Evolutionary conservation across 2,329 filamentous ascomycete species (phyloP).

Genomic region (Hirsutella minnesotensis): DNA sequence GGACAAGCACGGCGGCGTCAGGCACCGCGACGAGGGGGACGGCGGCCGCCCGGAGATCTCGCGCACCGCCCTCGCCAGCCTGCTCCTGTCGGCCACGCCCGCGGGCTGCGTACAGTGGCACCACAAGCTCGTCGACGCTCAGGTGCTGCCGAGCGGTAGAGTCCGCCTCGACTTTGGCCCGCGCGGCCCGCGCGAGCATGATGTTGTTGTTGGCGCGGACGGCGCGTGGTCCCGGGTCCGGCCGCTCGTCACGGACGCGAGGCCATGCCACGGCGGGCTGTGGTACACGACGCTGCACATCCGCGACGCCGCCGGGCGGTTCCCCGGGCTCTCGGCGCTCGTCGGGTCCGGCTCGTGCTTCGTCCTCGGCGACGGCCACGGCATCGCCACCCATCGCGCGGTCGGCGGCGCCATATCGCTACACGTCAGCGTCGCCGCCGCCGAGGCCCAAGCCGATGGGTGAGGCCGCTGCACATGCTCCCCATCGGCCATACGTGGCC

Average conservation of each 20-base stretch:
- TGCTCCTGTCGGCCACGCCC: conserved; percentile 20
- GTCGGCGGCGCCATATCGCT: conserved; percentile 16
- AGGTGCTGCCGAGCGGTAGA: not conserved
- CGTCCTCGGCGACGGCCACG: conserved; percentile 24
- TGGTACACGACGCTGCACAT: conserved; percentile 24
- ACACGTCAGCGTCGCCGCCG: conserved; percentile 13
- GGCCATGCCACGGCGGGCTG: conserved; percentile 26
- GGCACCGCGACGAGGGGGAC: conserved; percentile 8
- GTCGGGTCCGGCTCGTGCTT: conserved; percentile 26
- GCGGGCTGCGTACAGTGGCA: conserved; percentile 24
- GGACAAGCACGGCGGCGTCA: conserved; percentile 15
- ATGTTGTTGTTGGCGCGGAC: not conserved
- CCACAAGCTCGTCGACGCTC: not conserved
- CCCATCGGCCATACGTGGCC: conserved; percentile 31
- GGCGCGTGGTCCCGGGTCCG: conserved; percentile 18
- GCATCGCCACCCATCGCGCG: conserved; percentile 20
- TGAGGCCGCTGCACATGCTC: conserved; percentile 23
- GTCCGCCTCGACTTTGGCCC: not conserved
- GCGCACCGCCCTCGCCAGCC: conserved; percentile 18
- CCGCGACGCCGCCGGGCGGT: conserved; percentile 16
- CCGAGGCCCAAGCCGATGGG: conserved; percentile 12
- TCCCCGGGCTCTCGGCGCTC: conserved; percentile 24
- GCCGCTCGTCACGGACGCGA: conserved; percentile 18
- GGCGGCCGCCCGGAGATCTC: conserved; percentile 24
- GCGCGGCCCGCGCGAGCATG: not conserved